Base-by-base conservation (phyloP, 768 basidiomycete genomes). In the Obba rivulosa region DNA sequence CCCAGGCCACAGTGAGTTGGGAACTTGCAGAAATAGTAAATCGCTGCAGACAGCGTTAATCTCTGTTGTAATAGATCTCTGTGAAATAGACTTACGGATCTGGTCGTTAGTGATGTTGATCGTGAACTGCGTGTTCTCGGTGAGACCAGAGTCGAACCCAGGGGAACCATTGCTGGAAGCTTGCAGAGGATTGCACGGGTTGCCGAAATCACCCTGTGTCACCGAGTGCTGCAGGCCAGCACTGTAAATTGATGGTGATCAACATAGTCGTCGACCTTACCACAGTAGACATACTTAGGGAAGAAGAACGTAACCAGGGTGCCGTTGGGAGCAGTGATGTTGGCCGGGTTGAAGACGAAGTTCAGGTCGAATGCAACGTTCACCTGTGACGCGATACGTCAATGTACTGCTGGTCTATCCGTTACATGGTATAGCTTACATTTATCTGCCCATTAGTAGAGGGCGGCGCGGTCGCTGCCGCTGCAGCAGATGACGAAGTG, bases 21-120 rank as follows among this genome's bases (percentile, higher is more conserved):
- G 47, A 66, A 62, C 60, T 78, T 77, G 68, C 78, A 79, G 58
- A 74, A 73, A 74, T 73, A 79, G 73, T 73, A 81, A 47, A 81
- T 75, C 17, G 78, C 77, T 80, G 48, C 16, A 50, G 25, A 2
- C 28, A 34, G 23, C n/a, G 28, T 25, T 45, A 24, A 24, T 14
- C 24, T n/a, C 21, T 22, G 35, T 24, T 7, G 2, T 11, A 8
- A 31, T 8, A n/a, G 23, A 49, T 28, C 24, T 24, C 18, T 22
- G n/a, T n/a, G 21, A 39, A 37, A 14, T 21, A 5, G 38, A 61
- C 75, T 54, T 56, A 78, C 77, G 78, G 35, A 69, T 50, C 2
- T 68, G 67, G 55, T 71, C 71, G 52, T 75, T 71, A 17, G 69
- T 72, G 54, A 81, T 69, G 41, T 64, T 72, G 48, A 81, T 69